Conservation (phyloP, 1,284 basidiomycete species). For the Heterobasidion annosum region DNA sequence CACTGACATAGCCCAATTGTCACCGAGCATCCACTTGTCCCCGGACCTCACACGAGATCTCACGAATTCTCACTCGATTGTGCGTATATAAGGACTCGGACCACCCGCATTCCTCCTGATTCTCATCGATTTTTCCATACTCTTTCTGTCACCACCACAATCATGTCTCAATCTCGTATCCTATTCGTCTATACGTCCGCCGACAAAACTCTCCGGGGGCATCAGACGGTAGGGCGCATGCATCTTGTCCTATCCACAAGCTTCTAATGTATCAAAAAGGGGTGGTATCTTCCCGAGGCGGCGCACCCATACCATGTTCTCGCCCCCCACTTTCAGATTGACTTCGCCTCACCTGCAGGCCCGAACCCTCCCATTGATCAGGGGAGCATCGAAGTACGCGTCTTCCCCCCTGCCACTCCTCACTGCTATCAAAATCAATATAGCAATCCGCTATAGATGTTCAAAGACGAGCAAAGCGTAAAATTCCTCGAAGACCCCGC, state of each 20-base stretch:
- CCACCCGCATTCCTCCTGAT: no score
- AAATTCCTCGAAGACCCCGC: constrained; percentile 54
- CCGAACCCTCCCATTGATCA: constrained; percentile 69
- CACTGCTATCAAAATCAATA: not conserved
- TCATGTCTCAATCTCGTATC: constrained; percentile 29
- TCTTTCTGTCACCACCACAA: not conserved
- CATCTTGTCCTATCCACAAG: not conserved
- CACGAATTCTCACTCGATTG: no score
- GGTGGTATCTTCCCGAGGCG: constrained; percentile 68
- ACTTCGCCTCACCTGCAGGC: constrained; percentile 64
- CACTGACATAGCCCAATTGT: no score
- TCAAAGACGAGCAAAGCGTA: constrained; percentile 46
- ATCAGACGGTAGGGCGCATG: constrained; percentile 37
- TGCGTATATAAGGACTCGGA: no score
- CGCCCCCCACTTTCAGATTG: constrained; percentile 45
- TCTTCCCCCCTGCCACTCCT: not conserved
- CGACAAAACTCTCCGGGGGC: constrained; percentile 50
- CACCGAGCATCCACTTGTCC: no score
- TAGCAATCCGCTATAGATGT: constrained; percentile 25
- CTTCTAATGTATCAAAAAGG: constrained; percentile 22
- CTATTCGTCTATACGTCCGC: constrained; percentile 75
- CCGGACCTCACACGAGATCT: no score
- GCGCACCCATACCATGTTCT: constrained; percentile 78
- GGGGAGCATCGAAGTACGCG: constrained; percentile 40
- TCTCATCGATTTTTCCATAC: no score